Evolutionary conservation across 805 yeast genomes (phyloP).

Genomic region (Candida piceae): DNA sequence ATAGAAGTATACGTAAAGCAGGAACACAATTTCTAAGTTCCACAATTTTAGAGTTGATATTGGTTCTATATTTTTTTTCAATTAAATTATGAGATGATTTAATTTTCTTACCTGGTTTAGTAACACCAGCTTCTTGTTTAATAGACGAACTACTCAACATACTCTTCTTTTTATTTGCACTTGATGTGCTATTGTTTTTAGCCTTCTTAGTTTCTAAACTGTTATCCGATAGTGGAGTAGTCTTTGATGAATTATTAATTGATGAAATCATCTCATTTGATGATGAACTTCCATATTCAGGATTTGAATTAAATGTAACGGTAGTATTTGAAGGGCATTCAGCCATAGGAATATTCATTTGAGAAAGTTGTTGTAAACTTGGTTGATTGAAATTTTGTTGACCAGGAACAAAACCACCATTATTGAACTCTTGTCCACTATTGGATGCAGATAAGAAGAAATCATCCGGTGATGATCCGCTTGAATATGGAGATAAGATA

Average conservation of each 20-base stretch:
- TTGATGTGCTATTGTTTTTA: too few relatives aligned
- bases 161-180: too few relatives aligned
- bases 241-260: slow-evolving; percentile 10
- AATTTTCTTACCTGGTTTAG: slow-evolving; percentile 34
- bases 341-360: slow-evolving; percentile 23
- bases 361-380: slow-evolving; percentile 2
- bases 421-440: slow-evolving; percentile 1
- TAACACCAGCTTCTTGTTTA: slow-evolving; percentile 6
- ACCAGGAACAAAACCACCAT: not conserved
- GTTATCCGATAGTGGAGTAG: slow-evolving; percentile 12
- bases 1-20: slow-evolving; percentile 47
- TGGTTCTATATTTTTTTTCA: slow-evolving; percentile 77
- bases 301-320: slow-evolving; percentile 20
- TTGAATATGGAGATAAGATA: slow-evolving; percentile 30
- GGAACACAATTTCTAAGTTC: slow-evolving; percentile 79
- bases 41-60: slow-evolving; percentile 68
- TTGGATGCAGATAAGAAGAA: slow-evolving; percentile 21
- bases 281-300: not conserved
- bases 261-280: slow-evolving; percentile 6
- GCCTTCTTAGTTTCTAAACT: too few relatives aligned
- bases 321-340: slow-evolving; percentile 27
- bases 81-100: slow-evolving; percentile 76
- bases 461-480: slow-evolving; percentile 35
- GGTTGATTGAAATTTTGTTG: too few relatives aligned
- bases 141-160: too few relatives aligned